Evolutionary conservation across 2,329 filamentous ascomycete species (phyloP), one percentile per base, ranked within the genome.

Genomic region (Ophidiomyces ophidiicola): DNA sequence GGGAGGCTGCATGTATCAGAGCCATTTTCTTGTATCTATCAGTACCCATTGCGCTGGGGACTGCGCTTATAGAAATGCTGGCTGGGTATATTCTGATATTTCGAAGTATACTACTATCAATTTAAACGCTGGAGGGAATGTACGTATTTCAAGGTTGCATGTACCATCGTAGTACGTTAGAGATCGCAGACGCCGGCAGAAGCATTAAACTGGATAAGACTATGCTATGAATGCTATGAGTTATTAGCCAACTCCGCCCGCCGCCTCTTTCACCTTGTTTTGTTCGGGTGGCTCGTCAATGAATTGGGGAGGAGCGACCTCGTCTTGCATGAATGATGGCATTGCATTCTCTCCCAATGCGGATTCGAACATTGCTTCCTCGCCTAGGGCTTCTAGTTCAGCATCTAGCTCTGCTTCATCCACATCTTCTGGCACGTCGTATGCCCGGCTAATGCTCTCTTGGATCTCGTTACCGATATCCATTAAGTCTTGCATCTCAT

Each of bases 391-490:
- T 68, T 98, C 90, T 36, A 98, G 65, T 69, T 98, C 90, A 3
- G 90, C 90, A 66, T 98, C 90, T 45, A 98, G 64, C 67, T 98
- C 90, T 1, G 82, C 78, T 74, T 98, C 90, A 59, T 96, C 88
- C 15, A 98, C 86, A 59, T 96, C 90, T 53, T 98, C 90, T 0
- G 90, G 90, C 24, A 98, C 73, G 57, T 96, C 88, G 61, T 98
- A 98, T 50, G 82, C 83, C 47, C 90, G 66, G 44, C 82, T 80
- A 42, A 98, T 80, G 49, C 82, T 87, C 66, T 96, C 90, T 64
- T 98, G 86, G 44, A 98, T 98, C 62, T 98, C 90, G 61, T 96
- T 96, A 3, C 90, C 88, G 45, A 94, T 80, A 56, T 98, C 90
- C 76, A 98, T 83, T 53, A 98, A 61, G 63, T 98, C 90, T 4